Evolutionary conservation across 139 green algal genomes (phyloP), one percentile per base, ranked within the genome.

Genomic region (Chlamydomonas sphaeroides): DNA sequence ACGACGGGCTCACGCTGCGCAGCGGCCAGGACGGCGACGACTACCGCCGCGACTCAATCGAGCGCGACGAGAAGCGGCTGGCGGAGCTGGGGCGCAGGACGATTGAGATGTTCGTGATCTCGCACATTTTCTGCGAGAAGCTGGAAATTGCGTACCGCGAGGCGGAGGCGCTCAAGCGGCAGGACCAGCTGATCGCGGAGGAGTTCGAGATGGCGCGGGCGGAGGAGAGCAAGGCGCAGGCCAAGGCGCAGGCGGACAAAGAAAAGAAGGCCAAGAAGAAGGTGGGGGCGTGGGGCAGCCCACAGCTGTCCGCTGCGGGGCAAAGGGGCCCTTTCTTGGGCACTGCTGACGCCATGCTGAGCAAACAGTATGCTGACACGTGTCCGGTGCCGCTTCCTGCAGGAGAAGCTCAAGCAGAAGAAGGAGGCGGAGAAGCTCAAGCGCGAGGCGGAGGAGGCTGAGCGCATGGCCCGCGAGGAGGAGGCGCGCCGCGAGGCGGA

Each of bases 161-260:
- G 84, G 90, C 91, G 23, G 94, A 98, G 86, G 93, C 93, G 21
- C 91, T 98, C 33, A 95, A 95, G 88, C 89, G 93, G 14, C 95
- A 98, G 74, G 94, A 98, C 75, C 95, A 91, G 59, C 88, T 99
- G 48, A 96, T 99, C n/a, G 81, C 87, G n/a, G 97, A 99, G 86
- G 96, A 98, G 90, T 93, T 97, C 83, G 88, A 91, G 80, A 85
- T 62, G 51, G 80, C 89, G 85, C 86, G 89, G 23, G 68, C 89
- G 79, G 89, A 96, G 81, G 90, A 94, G 62, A 84, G 88, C 69
- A 88, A 91, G 67, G 65, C 80, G 67, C 90, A 84, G 76, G 88
- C 85, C 39, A 85, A 88, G 68, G 91, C 93, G 33, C 88, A 92
- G 80, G 88, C 88, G 4, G 91, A 96, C 5, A 90, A 89, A 78